Percentiles rank a stretch among this genome's conserved stretches.
Evolutionary conservation across 2,329 filamentous ascomycete species (phyloP).

Genomic region (Beauveria medogensis): DNA sequence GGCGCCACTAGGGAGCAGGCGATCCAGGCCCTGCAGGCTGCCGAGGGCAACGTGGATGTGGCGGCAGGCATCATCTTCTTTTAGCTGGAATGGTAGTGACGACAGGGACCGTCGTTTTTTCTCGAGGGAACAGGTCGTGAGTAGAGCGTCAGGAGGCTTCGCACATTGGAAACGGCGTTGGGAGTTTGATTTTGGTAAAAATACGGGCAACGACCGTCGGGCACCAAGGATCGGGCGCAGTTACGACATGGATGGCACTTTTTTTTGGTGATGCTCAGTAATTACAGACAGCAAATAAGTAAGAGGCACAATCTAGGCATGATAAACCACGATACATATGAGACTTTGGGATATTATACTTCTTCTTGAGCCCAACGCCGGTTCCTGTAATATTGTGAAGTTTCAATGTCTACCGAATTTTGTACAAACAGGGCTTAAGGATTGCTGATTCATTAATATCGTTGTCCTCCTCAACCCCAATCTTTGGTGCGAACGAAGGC

Average conservation of each 20-base stretch:
- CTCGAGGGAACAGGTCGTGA: neutral
- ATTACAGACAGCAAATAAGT: neutral
- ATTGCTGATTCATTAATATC: constrained; percentile 57
- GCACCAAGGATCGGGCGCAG: neutral
- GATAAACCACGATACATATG: neutral
- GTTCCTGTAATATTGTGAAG: neutral
- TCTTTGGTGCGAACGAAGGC: constrained; percentile 45
- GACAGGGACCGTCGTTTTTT: neutral
- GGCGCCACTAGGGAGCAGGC: constrained; percentile 72
- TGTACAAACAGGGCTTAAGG: constrained; percentile 94
- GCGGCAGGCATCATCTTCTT: constrained; percentile 73
- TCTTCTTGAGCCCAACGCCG: neutral
- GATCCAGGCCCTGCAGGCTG: constrained; percentile 71
- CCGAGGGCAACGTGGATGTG: constrained; percentile 76
- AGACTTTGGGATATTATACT: neutral
- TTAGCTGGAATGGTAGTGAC: constrained; percentile 11
- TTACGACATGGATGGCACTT: neutral
- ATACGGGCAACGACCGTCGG: neutral
- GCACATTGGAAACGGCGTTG: neutral
- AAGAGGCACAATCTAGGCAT: neutral
- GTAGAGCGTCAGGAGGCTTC: neutral
- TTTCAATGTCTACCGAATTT: constrained; percentile 53
- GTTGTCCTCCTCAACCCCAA: constrained; percentile 47
- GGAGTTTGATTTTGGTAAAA: neutral
- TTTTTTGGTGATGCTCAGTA: neutral